Percentiles rank a stretch among this genome's conserved stretches.
These are phyloP conservation scores for Rubia balearica DNA, from an alignment of 305 asterid genomes.

Conservation along the genomic window DNA sequence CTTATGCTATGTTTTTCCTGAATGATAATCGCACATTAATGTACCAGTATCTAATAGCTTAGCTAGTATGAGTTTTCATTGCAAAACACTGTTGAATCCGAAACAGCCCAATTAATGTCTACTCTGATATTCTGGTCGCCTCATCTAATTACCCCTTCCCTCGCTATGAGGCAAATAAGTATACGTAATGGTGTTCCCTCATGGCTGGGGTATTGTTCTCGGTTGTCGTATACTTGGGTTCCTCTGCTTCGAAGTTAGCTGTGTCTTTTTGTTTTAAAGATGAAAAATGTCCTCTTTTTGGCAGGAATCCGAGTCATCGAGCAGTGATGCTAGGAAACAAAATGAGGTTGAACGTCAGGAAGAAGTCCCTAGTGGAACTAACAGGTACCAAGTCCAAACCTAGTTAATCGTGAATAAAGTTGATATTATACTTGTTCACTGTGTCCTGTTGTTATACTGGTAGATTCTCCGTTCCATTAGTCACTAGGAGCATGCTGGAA, in stretches of 20 bases:
- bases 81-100: neutral
- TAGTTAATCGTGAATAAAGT: neutral
- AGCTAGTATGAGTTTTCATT: neutral
- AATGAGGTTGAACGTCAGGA: conserved; percentile 56
- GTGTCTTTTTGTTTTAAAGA: neutral
- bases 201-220: neutral
- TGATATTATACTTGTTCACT: neutral
- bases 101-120: neutral
- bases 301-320: conserved; percentile 51
- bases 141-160: neutral
- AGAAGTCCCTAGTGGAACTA: conserved; percentile 51
- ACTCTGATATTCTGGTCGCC: neutral
- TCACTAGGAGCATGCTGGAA: conserved; percentile 79
- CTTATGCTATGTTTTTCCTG: neutral
- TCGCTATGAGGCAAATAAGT: neutral
- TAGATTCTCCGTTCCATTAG: conserved; percentile 66
- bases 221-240: neutral
- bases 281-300: conserved; percentile 17
- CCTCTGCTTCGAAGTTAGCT: neutral
- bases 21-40: neutral
- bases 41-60: neutral
- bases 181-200: neutral
- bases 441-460: conserved; percentile 2
- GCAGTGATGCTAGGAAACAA: conserved; percentile 39
- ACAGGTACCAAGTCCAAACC: conserved; percentile 39